Conservation (phyloP, 1,139 yeast species). For the Scheffersomyces illinoinensis region DNA sequence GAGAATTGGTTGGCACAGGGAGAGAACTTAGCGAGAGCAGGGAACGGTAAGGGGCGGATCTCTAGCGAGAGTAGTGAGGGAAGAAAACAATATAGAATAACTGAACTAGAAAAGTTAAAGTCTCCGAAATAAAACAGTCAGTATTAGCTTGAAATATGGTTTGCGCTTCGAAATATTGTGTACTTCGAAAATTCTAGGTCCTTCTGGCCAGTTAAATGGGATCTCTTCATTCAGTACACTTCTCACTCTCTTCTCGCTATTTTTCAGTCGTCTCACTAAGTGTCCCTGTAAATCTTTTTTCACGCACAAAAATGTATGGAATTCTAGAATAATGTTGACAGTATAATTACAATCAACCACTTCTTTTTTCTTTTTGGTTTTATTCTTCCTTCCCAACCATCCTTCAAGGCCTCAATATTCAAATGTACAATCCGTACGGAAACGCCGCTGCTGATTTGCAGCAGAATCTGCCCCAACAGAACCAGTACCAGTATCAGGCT, state of each 20-base stretch:
- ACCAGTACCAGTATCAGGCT: slow-evolving; percentile 7
- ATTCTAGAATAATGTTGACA: neutral
- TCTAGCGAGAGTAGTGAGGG: neutral
- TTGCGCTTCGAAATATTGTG: too few species aligned
- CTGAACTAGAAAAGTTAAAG: neutral
- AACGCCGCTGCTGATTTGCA: slow-evolving; percentile 15
- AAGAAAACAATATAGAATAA: neutral
- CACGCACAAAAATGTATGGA: neutral
- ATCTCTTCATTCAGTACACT: too few species aligned
- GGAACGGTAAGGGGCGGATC: neutral
- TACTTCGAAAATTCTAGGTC: neutral
- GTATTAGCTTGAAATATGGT: too few species aligned
- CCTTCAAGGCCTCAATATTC: neutral
- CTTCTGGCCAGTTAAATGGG: neutral
- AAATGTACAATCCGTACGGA: slow-evolving; percentile 52
- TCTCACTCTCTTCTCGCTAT: neutral
- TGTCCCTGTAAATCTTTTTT: neutral
- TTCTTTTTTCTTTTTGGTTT: too few species aligned
- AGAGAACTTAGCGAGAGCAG: neutral
- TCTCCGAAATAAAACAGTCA: too few species aligned
- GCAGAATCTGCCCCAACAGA: slow-evolving; percentile 11
- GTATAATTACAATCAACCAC: neutral
- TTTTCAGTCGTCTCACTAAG: neutral
- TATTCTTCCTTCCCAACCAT: neutral
- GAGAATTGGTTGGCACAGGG: neutral